Evolutionary conservation across 169 alveolate species (phyloP).

Genomic region (Theileria orientalis): DNA sequence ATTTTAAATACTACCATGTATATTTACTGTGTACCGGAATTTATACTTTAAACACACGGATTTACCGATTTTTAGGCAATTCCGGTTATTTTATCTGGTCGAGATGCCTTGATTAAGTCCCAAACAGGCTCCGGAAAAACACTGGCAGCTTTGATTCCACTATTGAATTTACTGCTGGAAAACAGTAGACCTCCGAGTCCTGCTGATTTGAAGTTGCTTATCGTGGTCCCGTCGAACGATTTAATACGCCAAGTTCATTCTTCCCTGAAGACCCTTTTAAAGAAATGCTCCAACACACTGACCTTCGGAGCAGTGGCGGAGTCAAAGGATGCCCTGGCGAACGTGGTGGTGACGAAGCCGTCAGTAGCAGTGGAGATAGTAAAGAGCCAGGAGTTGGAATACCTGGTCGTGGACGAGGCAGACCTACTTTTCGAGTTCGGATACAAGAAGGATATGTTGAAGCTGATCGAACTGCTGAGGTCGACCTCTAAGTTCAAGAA

Average conservation of each 20-base stretch:
- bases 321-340: conserved; percentile 25
- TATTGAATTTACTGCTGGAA: conserved; percentile 42
- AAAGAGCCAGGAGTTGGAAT: conserved; percentile 19
- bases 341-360: conserved; percentile 69
- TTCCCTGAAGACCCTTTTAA: conserved; percentile 26
- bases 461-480: conserved; percentile 53
- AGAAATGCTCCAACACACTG: conserved; percentile 36
- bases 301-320: conserved; percentile 26
- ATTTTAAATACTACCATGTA: background rate
- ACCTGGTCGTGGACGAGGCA: conserved; percentile 73
- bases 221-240: conserved; percentile 73
- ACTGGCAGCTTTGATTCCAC: conserved; percentile 73
- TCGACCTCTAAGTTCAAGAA: conserved; percentile 28
- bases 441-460: conserved; percentile 57
- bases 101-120: conserved; percentile 68
- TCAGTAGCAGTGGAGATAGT: conserved; percentile 35
- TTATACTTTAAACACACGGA: background rate
- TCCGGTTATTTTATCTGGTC: conserved; percentile 68
- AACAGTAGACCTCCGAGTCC: conserved; percentile 23
- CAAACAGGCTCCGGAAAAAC: conserved; percentile 80
- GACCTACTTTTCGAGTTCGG: conserved; percentile 69
- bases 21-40: background rate
- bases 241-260: conserved; percentile 56
- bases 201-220: conserved; percentile 50
- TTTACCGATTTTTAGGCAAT: conserved; percentile 41